These are phyloP conservation scores for Wickerhamomyces chambardii DNA, from an alignment of 805 yeast species.

Conservation along the genomic window DNA sequence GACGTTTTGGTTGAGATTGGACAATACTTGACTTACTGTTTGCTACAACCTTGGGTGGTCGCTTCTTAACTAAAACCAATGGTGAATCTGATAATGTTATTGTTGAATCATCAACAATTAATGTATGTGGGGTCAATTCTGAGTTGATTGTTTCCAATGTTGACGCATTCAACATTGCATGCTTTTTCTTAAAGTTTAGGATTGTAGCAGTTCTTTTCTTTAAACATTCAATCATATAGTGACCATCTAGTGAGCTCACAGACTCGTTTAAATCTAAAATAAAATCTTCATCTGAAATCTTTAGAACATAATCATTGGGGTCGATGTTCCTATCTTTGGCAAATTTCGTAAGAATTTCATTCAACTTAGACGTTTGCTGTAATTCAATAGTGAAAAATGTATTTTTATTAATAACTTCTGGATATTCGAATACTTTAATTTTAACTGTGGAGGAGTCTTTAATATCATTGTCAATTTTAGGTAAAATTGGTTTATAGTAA, in stretches of 20 bases:
- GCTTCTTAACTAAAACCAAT: too few species aligned
- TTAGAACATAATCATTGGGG: conserved; percentile 25
- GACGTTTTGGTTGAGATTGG: background rate
- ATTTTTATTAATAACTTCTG: conserved; percentile 18
- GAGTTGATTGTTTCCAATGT: conserved; percentile 18
- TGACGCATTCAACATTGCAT: conserved; percentile 12
- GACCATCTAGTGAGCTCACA: conserved; percentile 31
- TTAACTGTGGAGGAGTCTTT: conserved; percentile 19
- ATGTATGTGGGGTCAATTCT: conserved; percentile 18
- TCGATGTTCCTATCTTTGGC: conserved; percentile 24
- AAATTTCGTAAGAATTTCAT: conserved; percentile 25
- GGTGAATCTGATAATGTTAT: too few species aligned
- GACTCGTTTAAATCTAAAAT: conserved; percentile 27
- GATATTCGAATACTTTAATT: conserved; percentile 23
- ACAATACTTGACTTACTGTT: background rate
- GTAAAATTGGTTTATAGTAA: conserved; percentile 28
- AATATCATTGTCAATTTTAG: conserved; percentile 11
- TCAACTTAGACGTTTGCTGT: conserved; percentile 23
- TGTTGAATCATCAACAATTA: conserved; percentile 5
- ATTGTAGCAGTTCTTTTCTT: conserved; percentile 32
- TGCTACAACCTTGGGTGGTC: background rate
- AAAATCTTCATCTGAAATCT: conserved; percentile 21
- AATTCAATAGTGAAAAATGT: conserved; percentile 21
- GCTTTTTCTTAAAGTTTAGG: conserved; percentile 21
- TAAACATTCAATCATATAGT: conserved; percentile 29